Percentiles rank a stretch among this genome's conserved stretches.
Evolutionary conservation across 2,329 filamentous ascomycete genomes (phyloP).

Genomic region (Coleophoma eucalyptorum): DNA sequence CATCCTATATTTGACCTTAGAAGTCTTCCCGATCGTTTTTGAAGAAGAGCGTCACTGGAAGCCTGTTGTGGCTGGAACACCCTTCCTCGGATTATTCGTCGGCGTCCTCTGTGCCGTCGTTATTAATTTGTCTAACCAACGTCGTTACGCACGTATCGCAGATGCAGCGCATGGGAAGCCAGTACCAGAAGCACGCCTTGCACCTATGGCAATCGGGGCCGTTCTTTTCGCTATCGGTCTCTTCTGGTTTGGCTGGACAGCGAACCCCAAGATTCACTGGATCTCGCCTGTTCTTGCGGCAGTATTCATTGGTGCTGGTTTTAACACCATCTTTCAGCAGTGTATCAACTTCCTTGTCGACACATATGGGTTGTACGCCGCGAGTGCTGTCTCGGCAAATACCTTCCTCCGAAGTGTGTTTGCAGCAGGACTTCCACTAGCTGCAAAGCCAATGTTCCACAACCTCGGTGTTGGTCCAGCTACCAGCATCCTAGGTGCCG

Average conservation of each 20-base stretch:
- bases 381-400: conserved; percentile 40
- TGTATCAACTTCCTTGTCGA: conserved; percentile 31
- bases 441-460: conserved; percentile 48
- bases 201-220: conserved; percentile 35
- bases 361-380: conserved; percentile 43
- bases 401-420: conserved; percentile 39
- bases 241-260: conserved; percentile 27
- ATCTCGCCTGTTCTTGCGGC: conserved; percentile 16
- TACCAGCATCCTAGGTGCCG: conserved; percentile 56
- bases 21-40: conserved; percentile 62
- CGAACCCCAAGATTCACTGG: conserved; percentile 18
- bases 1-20: conserved; percentile 60
- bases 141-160: conserved; percentile 18
- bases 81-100: conserved; percentile 48
- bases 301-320: conserved; percentile 23
- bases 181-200: conserved; percentile 41
- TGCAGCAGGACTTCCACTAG: conserved; percentile 41
- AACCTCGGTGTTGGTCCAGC: conserved; percentile 63
- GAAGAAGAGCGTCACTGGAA: conserved; percentile 55
- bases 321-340: conserved; percentile 27
- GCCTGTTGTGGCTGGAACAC: conserved; percentile 53
- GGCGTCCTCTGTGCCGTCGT: conserved; percentile 45
- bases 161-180: conserved; percentile 31
- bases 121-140: conserved; percentile 34
- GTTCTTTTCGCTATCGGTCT: conserved; percentile 23